Evolutionary conservation across 352 stramenopile species (phyloP).

Genomic region (Globisporangium okanoganense): DNA sequence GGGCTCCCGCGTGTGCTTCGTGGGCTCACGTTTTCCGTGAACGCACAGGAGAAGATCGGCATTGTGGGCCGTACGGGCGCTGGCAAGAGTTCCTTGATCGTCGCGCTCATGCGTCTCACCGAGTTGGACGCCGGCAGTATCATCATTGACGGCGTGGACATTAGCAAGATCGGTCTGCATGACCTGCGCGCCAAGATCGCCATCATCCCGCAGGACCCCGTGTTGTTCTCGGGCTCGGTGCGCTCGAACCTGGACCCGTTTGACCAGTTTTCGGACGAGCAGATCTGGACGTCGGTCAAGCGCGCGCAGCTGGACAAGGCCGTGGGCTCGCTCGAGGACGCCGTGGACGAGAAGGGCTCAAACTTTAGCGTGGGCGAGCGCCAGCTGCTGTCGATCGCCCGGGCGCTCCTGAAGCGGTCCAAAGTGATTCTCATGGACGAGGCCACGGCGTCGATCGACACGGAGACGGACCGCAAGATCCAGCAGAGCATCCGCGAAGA

Average conservation of each 20-base stretch:
- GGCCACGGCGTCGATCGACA: slow-evolving; percentile 91
- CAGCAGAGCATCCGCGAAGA: slow-evolving; percentile 90
- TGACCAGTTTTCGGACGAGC: slow-evolving; percentile 14
- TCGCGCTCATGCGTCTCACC: slow-evolving; percentile 89
- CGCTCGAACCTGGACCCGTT: slow-evolving; percentile 68
- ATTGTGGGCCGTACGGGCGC: slow-evolving; percentile 83
- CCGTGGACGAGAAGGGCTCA: slow-evolving; percentile 82
- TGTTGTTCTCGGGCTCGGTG: slow-evolving; percentile 93
- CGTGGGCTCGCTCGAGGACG: slow-evolving; percentile 37
- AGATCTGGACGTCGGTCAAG: slow-evolving; percentile 86
- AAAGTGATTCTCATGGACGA: slow-evolving; percentile 97
- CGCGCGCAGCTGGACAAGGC: slow-evolving; percentile 71
- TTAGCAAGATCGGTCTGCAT: slow-evolving; percentile 49
- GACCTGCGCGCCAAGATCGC: slow-evolving; percentile 54
- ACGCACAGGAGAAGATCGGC: slow-evolving; percentile 81
- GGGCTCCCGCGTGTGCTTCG: slow-evolving; percentile 57
- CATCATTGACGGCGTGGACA: slow-evolving; percentile 59
- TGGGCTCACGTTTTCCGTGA: slow-evolving; percentile 77
- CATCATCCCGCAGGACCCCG: slow-evolving; percentile 94
- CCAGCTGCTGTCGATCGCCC: slow-evolving; percentile 94
- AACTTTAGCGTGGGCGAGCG: slow-evolving; percentile 96
- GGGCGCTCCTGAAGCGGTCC: slow-evolving; percentile 90
- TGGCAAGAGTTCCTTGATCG: slow-evolving; percentile 89
- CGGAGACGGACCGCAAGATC: slow-evolving; percentile 87
- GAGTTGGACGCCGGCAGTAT: slow-evolving; percentile 78